These are phyloP conservation scores for Ophiognomonia clavigignenti-juglandacearum DNA, from an alignment of 2,329 filamentous ascomycete genomes.

Conservation along the genomic window DNA sequence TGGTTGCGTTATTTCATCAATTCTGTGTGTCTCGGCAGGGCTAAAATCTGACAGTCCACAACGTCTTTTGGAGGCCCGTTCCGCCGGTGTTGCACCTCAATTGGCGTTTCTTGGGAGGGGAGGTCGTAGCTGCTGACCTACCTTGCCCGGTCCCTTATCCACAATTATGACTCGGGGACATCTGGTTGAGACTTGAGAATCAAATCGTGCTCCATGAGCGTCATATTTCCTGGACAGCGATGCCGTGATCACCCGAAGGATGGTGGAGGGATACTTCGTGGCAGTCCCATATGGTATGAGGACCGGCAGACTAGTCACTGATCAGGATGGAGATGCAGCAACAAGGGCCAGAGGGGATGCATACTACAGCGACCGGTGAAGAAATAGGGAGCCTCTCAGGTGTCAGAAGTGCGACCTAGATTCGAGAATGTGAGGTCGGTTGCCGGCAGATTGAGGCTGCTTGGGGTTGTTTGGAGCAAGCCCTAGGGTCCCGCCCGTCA, in stretches of 20 bases:
- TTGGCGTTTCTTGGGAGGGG: neutral
- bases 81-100: constrained; percentile 7
- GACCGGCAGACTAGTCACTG: constrained; percentile 2
- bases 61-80: constrained; percentile 8
- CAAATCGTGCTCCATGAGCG: neutral
- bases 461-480: neutral
- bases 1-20: neutral
- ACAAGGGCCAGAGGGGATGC: constrained; percentile 5
- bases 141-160: neutral
- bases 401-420: constrained; percentile 1
- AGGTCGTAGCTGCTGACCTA: constrained; percentile 1
- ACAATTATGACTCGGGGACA: neutral
- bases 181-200: too few relatives aligned
- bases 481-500: too few relatives aligned
- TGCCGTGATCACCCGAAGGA: constrained; percentile 6
- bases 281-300: neutral
- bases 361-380: constrained; percentile 13
- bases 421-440: constrained; percentile 6
- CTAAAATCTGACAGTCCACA: constrained; percentile 12
- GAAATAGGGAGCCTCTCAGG: constrained; percentile 7
- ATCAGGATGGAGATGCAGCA: constrained; percentile 1
- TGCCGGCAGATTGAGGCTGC: constrained; percentile 5
- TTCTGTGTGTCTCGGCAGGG: neutral
- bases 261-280: too few relatives aligned
- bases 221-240: neutral